Percentiles rank a stretch among this genome's conserved stretches.
Conservation (phyloP, 2,329 filamentous ascomycete species). For the Phaeophleospora eucalypticola region DNA sequence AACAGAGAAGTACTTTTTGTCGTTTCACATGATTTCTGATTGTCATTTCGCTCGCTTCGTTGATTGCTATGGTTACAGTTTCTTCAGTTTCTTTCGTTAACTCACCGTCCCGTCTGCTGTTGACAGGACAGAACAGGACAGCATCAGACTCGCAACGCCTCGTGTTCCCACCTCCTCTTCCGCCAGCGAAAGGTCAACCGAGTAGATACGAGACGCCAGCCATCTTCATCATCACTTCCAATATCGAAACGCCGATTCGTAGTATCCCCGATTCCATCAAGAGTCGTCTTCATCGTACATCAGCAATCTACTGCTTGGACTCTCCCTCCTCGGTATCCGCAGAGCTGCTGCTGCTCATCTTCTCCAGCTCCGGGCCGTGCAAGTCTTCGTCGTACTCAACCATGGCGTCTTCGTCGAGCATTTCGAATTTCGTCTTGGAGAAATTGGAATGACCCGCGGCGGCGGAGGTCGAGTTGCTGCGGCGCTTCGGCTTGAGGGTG, state of each 20-base stretch:
- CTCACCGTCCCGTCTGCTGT: too few species aligned
- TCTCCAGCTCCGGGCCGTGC: slow-evolving; percentile 59
- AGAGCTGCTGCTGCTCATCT: slow-evolving; percentile 46
- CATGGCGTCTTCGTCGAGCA: slow-evolving; percentile 81
- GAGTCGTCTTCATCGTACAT: not conserved
- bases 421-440: slow-evolving; percentile 89
- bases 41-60: too few species aligned
- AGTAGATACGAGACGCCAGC: slow-evolving; percentile 4
- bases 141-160: not conserved
- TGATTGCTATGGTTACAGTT: too few species aligned
- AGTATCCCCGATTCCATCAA: not conserved
- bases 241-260: slow-evolving; percentile 3
- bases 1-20: too few species aligned
- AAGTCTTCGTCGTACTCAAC: slow-evolving; percentile 72
- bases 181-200: not conserved
- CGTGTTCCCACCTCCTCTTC: not conserved
- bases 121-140: too few species aligned
- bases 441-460: slow-evolving; percentile 69
- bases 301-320: slow-evolving; percentile 12
- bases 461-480: slow-evolving; percentile 82
- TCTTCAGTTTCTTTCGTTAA: too few species aligned
- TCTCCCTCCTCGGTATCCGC: slow-evolving; percentile 50
- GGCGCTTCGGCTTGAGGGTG: slow-evolving; percentile 79
- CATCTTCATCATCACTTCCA: slow-evolving; percentile 3
- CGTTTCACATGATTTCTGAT: too few species aligned